Conservation (phyloP, 768 basidiomycete genomes). For the button mushroom (Agaricus bisporus) region DNA sequence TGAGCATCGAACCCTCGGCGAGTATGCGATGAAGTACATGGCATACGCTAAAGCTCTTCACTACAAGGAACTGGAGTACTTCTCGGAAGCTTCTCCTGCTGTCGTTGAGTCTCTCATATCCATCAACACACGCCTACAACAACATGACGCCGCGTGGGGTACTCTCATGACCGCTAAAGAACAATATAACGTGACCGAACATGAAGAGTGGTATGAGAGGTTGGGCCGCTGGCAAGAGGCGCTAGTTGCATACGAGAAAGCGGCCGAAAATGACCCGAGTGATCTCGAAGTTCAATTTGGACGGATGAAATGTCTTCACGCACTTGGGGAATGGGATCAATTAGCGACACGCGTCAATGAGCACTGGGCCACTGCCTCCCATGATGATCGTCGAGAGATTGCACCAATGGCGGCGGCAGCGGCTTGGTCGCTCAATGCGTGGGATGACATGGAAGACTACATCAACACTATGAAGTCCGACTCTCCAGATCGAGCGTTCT, state of each 20-base stretch:
- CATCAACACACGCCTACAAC: slow-evolving; percentile 94
- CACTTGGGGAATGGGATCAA: slow-evolving; percentile 96
- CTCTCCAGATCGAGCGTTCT: slow-evolving; percentile 92
- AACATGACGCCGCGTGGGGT: slow-evolving; percentile 97
- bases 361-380: slow-evolving; percentile 76
- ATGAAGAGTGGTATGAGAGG: slow-evolving; percentile 98
- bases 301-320: slow-evolving; percentile 93
- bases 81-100: slow-evolving; percentile 82
- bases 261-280: slow-evolving; percentile 67
- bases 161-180: slow-evolving; percentile 86
- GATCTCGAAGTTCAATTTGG: slow-evolving; percentile 79
- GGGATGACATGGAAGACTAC: slow-evolving; percentile 98
- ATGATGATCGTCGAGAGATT: slow-evolving; percentile 84
- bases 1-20: slow-evolving; percentile 87
- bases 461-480: slow-evolving; percentile 90
- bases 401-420: slow-evolving; percentile 97
- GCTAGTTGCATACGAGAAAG: slow-evolving; percentile 75
- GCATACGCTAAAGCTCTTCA: slow-evolving; percentile 97
- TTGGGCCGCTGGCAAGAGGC: slow-evolving; percentile 97
- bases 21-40: slow-evolving; percentile 88
- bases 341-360: slow-evolving; percentile 82
- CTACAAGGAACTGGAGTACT: slow-evolving; percentile 97
- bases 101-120: slow-evolving; percentile 94
- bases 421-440: slow-evolving; percentile 93
- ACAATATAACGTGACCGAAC: slow-evolving; percentile 84